These are phyloP conservation scores for Fusarium praegraminearum DNA, from an alignment of 2,329 filamentous ascomycete species.

Conservation along the genomic window DNA sequence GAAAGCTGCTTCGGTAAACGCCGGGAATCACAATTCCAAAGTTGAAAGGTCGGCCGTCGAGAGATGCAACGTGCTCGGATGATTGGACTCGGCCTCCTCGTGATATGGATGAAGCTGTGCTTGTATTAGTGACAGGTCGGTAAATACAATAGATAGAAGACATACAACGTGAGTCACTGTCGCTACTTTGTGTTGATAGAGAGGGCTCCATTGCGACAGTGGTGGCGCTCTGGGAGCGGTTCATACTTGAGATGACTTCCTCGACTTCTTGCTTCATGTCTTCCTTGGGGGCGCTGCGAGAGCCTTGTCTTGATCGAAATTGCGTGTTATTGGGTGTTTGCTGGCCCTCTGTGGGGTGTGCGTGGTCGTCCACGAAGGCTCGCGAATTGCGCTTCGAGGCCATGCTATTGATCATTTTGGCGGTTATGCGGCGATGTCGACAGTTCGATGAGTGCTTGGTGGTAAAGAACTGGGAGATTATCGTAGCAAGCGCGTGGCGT, in stretches of 20 bases:
- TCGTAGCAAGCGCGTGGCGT: background rate
- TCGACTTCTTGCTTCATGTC: slow-evolving; percentile 47
- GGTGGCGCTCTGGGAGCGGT: slow-evolving; percentile 35
- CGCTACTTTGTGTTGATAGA: slow-evolving; percentile 20
- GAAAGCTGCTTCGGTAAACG: slow-evolving; percentile 87
- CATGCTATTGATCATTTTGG: slow-evolving; percentile 27
- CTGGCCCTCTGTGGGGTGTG: slow-evolving; percentile 24
- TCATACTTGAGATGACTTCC: slow-evolving; percentile 38
- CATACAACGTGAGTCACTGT: slow-evolving; percentile 41
- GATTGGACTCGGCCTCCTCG: slow-evolving; percentile 25
- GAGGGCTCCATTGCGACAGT: slow-evolving; percentile 29
- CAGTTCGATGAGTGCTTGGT: background rate
- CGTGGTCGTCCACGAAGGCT: slow-evolving; percentile 38
- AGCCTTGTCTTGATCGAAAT: slow-evolving; percentile 49
- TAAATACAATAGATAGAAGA: background rate
- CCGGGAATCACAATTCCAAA: slow-evolving; percentile 80
- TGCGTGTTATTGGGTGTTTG: slow-evolving; percentile 32
- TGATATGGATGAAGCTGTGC: slow-evolving; percentile 36
- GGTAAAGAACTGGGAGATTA: background rate
- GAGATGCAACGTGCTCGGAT: slow-evolving; percentile 42
- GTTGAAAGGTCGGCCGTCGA: slow-evolving; percentile 68
- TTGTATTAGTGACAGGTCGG: slow-evolving; percentile 18
- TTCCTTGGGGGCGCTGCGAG: slow-evolving; percentile 48
- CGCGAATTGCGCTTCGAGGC: slow-evolving; percentile 44
- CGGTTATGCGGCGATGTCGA: background rate